A percentile compares a stretch with the other conserved stretches of the same genome.
Evolutionary conservation across 2,329 filamentous ascomycete genomes (phyloP).

Genomic region (Aspergillus costaricaensis): DNA sequence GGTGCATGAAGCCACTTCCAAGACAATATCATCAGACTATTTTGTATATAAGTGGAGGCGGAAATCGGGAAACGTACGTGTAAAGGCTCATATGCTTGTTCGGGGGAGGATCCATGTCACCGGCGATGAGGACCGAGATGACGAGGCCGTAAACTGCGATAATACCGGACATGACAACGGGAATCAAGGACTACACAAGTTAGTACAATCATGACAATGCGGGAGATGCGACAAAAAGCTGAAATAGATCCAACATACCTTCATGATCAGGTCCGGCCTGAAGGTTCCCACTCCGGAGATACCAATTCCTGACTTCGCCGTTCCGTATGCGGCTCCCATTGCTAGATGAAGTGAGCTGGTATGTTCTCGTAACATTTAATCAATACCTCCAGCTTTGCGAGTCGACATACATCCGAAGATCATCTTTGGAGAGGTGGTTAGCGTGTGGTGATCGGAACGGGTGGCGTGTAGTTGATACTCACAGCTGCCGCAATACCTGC

Average conservation of each 20-base stretch:
- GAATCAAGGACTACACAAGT: constrained; percentile 49
- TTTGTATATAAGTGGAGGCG: neutral
- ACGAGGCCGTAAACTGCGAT: constrained; percentile 97
- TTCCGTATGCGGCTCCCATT: constrained; percentile 67
- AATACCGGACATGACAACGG: constrained; percentile 92
- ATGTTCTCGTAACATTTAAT: constrained; percentile 1
- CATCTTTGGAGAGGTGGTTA: constrained; percentile 44
- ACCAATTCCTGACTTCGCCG: constrained; percentile 68
- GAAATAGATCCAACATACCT: constrained; percentile 46
- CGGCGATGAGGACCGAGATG: constrained; percentile 91
- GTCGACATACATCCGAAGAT: constrained; percentile 53
- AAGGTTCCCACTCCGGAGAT: constrained; percentile 68
- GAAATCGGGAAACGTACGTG: constrained; percentile 56
- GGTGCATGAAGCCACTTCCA: constrained; percentile 82
- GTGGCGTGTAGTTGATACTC: constrained; percentile 28
- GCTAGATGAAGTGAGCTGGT: constrained; percentile 47
- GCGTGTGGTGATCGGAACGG: constrained; percentile 15
- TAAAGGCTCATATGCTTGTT: constrained; percentile 77
- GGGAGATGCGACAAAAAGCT: neutral
- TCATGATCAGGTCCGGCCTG: constrained; percentile 69
- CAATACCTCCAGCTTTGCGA: constrained; percentile 10
- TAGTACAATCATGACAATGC: neutral
- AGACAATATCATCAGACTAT: constrained; percentile 20
- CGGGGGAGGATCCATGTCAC: constrained; percentile 76
- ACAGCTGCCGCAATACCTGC: constrained; percentile 54